Evolutionary conservation across 2,329 filamentous ascomycete genomes (phyloP).

Genomic region (Scedosporium dehoogii): DNA sequence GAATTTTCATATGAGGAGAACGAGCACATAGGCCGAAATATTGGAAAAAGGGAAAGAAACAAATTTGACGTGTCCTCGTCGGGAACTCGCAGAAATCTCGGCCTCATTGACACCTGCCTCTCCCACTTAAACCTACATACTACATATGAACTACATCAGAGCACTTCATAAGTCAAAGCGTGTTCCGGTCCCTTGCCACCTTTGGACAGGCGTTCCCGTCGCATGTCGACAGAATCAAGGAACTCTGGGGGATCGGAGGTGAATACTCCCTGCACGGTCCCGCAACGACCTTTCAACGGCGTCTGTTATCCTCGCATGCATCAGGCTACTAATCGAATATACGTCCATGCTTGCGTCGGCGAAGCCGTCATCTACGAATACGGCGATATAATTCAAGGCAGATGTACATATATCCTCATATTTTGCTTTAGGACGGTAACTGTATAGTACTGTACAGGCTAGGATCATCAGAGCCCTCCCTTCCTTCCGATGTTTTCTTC

Average conservation of each 20-base stretch:
- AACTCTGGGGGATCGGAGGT: neutral
- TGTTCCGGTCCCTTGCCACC: neutral
- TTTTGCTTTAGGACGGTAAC: neutral
- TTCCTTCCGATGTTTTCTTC: neutral
- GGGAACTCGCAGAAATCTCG: too few species aligned
- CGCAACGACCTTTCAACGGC: neutral
- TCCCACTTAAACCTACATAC: too few species aligned
- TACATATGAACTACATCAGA: too few species aligned
- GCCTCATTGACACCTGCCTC: too few species aligned
- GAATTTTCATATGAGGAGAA: neutral
- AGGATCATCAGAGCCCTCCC: neutral
- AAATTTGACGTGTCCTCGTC: too few species aligned
- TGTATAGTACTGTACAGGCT: neutral
- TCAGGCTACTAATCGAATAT: neutral
- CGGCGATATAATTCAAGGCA: neutral
- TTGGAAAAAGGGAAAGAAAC: neutral
- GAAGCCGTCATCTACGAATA: neutral
- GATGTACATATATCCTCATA: neutral
- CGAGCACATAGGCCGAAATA: neutral
- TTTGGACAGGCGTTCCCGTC: neutral
- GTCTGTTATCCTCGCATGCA: neutral
- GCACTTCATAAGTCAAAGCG: neutral
- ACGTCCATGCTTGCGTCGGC: neutral
- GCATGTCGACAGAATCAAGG: neutral
- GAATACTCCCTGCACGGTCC: neutral